A percentile compares a stretch with the other conserved stretches of the same genome.
Conservation (phyloP, 2,329 filamentous ascomycete genomes). For the Trichoderma gracile region DNA sequence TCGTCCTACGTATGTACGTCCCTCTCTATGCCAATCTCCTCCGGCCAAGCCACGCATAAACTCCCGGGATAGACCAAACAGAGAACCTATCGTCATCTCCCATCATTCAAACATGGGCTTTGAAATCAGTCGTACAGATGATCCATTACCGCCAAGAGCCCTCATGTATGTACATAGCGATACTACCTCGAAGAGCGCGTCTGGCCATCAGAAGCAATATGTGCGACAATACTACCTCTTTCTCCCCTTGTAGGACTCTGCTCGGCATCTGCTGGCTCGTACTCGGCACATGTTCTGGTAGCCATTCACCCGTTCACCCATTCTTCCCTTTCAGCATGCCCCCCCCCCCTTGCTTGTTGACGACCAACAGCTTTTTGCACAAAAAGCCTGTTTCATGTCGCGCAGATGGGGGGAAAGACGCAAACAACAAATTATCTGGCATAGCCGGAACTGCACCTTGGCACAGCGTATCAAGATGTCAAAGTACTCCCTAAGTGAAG, state of each 20-base stretch:
- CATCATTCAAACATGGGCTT: too few relatives aligned
- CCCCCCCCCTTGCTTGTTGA: background rate
- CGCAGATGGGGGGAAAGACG: too few relatives aligned
- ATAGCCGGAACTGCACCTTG: background rate
- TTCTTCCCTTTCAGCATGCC: background rate
- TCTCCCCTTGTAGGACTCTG: background rate
- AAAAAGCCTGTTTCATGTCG: background rate
- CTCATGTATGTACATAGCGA: too few relatives aligned
- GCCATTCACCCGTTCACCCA: constrained; percentile 19
- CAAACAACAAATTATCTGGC: background rate
- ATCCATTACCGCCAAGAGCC: too few relatives aligned
- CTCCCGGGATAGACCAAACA: too few relatives aligned
- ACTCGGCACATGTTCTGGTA: constrained; percentile 12
- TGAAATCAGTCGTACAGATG: too few relatives aligned
- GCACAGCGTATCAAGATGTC: too few relatives aligned
- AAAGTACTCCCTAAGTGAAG: too few relatives aligned
- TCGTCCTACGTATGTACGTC: background rate
- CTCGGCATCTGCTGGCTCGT: constrained; percentile 5
- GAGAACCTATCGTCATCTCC: too few relatives aligned
- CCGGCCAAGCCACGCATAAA: too few relatives aligned
- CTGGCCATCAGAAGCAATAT: background rate
- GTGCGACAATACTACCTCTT: background rate
- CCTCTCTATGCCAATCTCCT: background rate
- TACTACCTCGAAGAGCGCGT: too few relatives aligned
- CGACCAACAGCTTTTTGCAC: too few relatives aligned